phyloP scores from a whole-genome alignment of 2,329 filamentous ascomycete genomes.

The Catunica adiposa region DNA sequence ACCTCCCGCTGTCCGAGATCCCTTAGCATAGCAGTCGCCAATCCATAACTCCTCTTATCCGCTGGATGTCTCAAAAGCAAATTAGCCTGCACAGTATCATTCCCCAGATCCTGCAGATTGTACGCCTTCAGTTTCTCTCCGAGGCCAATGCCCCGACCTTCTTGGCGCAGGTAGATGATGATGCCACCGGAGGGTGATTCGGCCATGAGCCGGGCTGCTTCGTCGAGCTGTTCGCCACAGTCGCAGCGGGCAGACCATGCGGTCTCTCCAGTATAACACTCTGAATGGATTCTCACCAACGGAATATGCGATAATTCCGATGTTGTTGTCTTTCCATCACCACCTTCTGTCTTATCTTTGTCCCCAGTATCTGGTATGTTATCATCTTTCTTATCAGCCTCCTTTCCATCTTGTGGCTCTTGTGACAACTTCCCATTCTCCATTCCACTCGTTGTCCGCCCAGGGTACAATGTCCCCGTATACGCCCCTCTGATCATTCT shows the following conservation, averaged over 20 bases:
- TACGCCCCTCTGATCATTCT: slow-evolving; percentile 93
- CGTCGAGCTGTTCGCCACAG: slow-evolving; percentile 93
- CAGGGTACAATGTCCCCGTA: slow-evolving; percentile 70
- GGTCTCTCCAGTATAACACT: slow-evolving; percentile 97
- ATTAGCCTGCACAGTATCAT: slow-evolving; percentile 96
- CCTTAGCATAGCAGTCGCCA: slow-evolving; percentile 87
- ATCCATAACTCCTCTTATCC: slow-evolving; percentile 82
- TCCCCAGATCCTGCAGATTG: slow-evolving; percentile 88
- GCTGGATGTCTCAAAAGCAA: slow-evolving; percentile 79
- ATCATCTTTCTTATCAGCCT: slow-evolving; percentile 14
- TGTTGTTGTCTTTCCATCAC: neutral
- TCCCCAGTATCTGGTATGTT: neutral
- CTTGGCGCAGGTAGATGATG: slow-evolving; percentile 89
- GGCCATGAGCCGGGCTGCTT: slow-evolving; percentile 86
- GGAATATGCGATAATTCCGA: slow-evolving; percentile 27
- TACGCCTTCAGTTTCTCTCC: slow-evolving; percentile 96
- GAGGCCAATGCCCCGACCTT: slow-evolving; percentile 86
- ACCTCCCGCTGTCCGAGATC: slow-evolving; percentile 71
- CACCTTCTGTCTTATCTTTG: neutral
- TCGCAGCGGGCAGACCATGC: slow-evolving; percentile 97
- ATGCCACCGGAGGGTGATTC: slow-evolving; percentile 57
- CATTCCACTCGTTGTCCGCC: slow-evolving; percentile 59
- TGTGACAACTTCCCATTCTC: slow-evolving; percentile 18
- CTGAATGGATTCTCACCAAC: slow-evolving; percentile 86
- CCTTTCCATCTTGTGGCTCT: slow-evolving; percentile 7